These are phyloP conservation scores for Murraya koenigii DNA, from an alignment of 345 rosid species.

Conservation along the genomic window DNA sequence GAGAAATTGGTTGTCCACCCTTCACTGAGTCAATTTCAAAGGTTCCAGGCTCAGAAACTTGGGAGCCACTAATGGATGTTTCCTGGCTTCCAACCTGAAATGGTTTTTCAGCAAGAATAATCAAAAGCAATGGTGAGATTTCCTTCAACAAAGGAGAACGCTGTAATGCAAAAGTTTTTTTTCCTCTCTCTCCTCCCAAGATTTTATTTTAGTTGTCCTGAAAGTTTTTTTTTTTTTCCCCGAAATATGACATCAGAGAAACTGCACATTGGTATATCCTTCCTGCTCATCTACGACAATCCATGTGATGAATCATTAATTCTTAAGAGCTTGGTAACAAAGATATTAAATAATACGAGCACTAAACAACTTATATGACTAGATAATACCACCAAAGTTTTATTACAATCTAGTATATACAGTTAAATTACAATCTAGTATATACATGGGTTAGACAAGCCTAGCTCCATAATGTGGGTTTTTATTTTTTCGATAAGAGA, in stretches of 20 bases:
- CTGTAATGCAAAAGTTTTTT: neutral
- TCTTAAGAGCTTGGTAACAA: neutral
- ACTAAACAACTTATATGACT: neutral
- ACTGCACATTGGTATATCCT: neutral
- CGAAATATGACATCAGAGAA: neutral
- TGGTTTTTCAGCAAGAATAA: constrained; percentile 17
- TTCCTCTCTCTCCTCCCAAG: neutral
- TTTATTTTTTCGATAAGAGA: no score
- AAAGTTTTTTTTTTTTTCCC: constrained; percentile 2
- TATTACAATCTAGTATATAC: neutral
- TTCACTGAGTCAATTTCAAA: constrained; percentile 42
- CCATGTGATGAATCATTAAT: neutral
- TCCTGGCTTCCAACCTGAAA: constrained; percentile 57
- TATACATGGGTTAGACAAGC: neutral
- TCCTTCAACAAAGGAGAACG: neutral
- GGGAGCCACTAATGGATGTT: constrained; percentile 51
- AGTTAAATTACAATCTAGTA: neutral
- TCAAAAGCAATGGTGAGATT: constrained; percentile 5
- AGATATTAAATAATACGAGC: neutral
- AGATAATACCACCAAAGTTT: neutral
- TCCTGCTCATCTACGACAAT: neutral
- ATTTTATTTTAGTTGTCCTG: neutral
- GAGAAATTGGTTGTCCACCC: constrained; percentile 39
- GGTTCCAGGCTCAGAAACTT: constrained; percentile 42
- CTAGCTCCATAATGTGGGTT: neutral